Evolutionary conservation across 495 filamentous ascomycete genomes (phyloP), one percentile per base, ranked within the genome.

Genomic region (Penicillium turbatum): DNA sequence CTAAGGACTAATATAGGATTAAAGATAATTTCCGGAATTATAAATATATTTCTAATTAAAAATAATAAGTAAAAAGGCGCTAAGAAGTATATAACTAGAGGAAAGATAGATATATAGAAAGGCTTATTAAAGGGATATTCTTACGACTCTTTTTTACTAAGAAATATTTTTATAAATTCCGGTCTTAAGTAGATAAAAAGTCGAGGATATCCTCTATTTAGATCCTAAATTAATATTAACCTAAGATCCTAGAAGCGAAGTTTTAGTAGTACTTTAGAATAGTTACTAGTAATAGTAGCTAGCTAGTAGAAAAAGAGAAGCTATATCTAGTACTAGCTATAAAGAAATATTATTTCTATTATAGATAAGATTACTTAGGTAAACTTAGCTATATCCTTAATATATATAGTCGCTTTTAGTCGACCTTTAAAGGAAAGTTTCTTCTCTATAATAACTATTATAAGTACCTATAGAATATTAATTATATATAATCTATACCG

Each of bases 331-430:
- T 54, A 54, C 65, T 53, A 67, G 27, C 69, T 61, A 61, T 42
- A 63, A 29, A 37, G 12, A 9, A 61, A 69, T 74, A 46, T 70
- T 45, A 61, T 69, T 54, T 75, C 59, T 7, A 48, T 72, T 27
- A 59, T 75, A 7, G 54, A 55, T 34, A 76, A 43, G 13, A 69
- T 46, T 11, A 67, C 60, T 24, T 57, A 44, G 0, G 60, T 56
- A 52, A 71, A 63, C 54, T 69, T 55, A 9, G 62, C 61, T 1
- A 76, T 53, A 58, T 76, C 68, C 53, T 74, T 59, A 38, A 71
- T 48, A 56, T 66, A 69, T 42, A 72, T 72, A 19, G 57, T 65
- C 27, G 49, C 51, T 43, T 66, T 72, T 40, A 53, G 55, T 40
- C 61, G 57, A 27, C 49, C 50, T 45, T 55, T 57, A 6, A 49